phyloP scores from a whole-genome alignment of 2,329 filamentous ascomycete species.

The Emericellopsis atlantica region DNA sequence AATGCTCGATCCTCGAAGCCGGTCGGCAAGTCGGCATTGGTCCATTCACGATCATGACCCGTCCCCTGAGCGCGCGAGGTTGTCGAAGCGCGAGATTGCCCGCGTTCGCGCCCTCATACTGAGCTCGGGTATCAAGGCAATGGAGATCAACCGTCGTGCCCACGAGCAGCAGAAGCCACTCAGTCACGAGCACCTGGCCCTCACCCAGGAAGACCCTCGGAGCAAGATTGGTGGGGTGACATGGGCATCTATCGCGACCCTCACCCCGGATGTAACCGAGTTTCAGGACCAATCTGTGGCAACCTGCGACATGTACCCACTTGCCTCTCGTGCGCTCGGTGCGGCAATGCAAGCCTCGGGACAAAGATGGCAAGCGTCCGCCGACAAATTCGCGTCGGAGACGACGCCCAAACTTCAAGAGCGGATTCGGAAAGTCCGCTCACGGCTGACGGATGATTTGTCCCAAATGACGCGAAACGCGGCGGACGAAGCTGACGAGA shows the following conservation, averaged over 20 bases:
- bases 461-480: constrained; percentile 50
- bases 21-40: constrained; percentile 29
- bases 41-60: constrained; percentile 32
- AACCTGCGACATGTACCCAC: constrained; percentile 32
- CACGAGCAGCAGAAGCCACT: constrained; percentile 29
- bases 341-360: constrained; percentile 31
- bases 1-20: neutral
- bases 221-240: constrained; percentile 11
- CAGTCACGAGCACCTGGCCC: constrained; percentile 6
- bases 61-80: constrained; percentile 17
- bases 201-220: constrained; percentile 9
- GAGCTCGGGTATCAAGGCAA: constrained; percentile 80
- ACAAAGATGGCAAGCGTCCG: constrained; percentile 44
- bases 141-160: constrained; percentile 60
- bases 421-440: constrained; percentile 32
- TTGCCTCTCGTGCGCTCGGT: constrained; percentile 38
- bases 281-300: constrained; percentile 21
- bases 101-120: constrained; percentile 67
- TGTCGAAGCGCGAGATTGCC: constrained; percentile 64
- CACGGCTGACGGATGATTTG: constrained; percentile 37
- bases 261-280: constrained; percentile 20
- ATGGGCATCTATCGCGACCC: constrained; percentile 30
- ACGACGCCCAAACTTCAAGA: constrained; percentile 40
- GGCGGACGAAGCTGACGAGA: constrained; percentile 68
- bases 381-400: constrained; percentile 43